These are phyloP conservation scores for Dryadomyces quercus-mongolicae DNA, from an alignment of 2,329 filamentous ascomycete species.

Conservation along the genomic window DNA sequence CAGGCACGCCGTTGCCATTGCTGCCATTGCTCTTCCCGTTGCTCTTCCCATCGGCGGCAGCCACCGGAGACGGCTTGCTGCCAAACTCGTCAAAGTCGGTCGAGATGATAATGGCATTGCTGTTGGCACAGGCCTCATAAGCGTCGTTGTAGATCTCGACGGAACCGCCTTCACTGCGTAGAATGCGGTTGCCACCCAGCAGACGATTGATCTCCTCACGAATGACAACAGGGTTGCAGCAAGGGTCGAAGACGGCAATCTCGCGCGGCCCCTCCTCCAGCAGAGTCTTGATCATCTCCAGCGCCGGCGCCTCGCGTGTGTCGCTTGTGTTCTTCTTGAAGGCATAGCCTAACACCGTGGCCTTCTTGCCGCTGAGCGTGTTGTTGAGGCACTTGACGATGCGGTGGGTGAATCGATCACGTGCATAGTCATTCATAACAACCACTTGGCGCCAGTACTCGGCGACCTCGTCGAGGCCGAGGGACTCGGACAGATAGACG, in stretches of 20 bases:
- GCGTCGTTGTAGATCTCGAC: constrained; percentile 35
- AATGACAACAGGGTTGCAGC: constrained; percentile 38
- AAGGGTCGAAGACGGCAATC: constrained; percentile 58
- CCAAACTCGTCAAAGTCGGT: constrained; percentile 46
- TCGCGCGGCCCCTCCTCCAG: constrained; percentile 51
- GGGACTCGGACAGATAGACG: constrained; percentile 58
- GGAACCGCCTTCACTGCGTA: constrained; percentile 27
- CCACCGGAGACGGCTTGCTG: constrained; percentile 19
- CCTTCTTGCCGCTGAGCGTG: constrained; percentile 57
- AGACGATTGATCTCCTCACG: constrained; percentile 36
- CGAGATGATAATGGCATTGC: constrained; percentile 40
- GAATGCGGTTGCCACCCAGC: constrained; percentile 20
- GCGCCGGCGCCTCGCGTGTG: constrained; percentile 57
- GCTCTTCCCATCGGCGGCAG: constrained; percentile 15
- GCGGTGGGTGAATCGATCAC: constrained; percentile 53
- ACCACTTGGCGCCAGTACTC: constrained; percentile 66
- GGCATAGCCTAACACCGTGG: constrained; percentile 61
- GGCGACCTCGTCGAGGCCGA: constrained; percentile 58
- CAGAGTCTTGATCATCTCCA: constrained; percentile 54
- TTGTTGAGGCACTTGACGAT: constrained; percentile 55
- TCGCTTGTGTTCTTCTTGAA: constrained; percentile 75
- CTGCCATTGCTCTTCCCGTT: not conserved
- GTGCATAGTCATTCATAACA: constrained; percentile 65
- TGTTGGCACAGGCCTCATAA: constrained; percentile 35
- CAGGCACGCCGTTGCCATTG: not conserved